Percentiles rank a stretch among this genome's conserved stretches.
These are phyloP conservation scores for Eragrostis tef DNA, from an alignment of 202 grass and related monocot species.

Conservation along the genomic window DNA sequence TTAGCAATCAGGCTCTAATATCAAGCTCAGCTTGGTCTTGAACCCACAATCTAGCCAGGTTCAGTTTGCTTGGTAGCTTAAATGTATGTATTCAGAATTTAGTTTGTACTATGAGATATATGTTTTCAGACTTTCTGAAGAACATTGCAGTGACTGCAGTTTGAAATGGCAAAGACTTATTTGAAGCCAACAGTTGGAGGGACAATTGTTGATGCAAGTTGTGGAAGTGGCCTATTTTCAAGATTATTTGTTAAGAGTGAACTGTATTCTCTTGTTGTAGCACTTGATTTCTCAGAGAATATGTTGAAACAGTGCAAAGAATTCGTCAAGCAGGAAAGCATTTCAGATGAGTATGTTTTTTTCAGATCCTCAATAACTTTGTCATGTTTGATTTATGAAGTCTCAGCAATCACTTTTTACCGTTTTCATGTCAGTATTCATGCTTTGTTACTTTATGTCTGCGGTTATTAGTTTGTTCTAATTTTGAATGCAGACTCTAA, in stretches of 20 bases:
- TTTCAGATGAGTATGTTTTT: slow-evolving; percentile 69
- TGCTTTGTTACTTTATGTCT: background rate
- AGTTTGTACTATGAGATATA: slow-evolving; percentile 26
- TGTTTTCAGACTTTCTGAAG: slow-evolving; percentile 16
- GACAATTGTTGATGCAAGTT: slow-evolving; percentile 86
- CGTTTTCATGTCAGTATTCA: slow-evolving; percentile 3
- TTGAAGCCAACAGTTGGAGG: slow-evolving; percentile 68
- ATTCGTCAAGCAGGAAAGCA: slow-evolving; percentile 67
- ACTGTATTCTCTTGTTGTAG: slow-evolving; percentile 78
- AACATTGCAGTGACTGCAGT: slow-evolving; percentile 57
- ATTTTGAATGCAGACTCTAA: slow-evolving; percentile 15
- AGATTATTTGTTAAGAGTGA: slow-evolving; percentile 74
- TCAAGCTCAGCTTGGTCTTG: slow-evolving; percentile 8
- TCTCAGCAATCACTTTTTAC: background rate
- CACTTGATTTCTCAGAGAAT: slow-evolving; percentile 93
- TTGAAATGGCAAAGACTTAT: slow-evolving; percentile 81
- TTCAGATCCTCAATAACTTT: slow-evolving; percentile 17
- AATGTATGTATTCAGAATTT: background rate
- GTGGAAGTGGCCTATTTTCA: slow-evolving; percentile 91
- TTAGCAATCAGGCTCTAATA: background rate
- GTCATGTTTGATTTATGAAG: background rate
- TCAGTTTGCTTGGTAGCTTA: slow-evolving; percentile 9
- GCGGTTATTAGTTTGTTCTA: slow-evolving; percentile 8
- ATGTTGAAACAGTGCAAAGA: slow-evolving; percentile 88
- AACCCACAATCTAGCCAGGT: background rate